Conservation (phyloP, 768 basidiomycete species). For the Asterophora lycoperdoides region DNA sequence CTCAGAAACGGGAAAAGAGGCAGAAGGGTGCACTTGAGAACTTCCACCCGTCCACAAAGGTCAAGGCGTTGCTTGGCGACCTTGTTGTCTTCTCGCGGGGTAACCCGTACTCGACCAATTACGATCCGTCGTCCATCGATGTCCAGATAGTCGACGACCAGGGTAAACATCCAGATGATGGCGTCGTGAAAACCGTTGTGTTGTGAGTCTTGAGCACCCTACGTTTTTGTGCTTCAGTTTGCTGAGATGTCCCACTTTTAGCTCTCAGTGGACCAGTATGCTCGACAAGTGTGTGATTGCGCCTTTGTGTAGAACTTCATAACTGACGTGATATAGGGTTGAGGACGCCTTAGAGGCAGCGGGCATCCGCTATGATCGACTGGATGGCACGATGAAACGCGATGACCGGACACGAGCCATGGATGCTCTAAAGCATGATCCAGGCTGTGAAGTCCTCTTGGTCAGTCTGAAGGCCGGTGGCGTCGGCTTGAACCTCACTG, state of each 20-base stretch:
- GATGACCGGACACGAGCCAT: slow-evolving; percentile 90
- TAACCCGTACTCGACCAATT: slow-evolving; percentile 87
- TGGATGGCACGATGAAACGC: slow-evolving; percentile 98
- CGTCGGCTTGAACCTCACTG: slow-evolving; percentile 93
- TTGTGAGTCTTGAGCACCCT: slow-evolving; percentile 60
- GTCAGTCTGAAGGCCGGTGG: slow-evolving; percentile 97
- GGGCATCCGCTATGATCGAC: slow-evolving; percentile 81
- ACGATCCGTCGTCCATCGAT: slow-evolving; percentile 69
- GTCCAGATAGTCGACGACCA: slow-evolving; percentile 74
- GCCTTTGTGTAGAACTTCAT: background rate
- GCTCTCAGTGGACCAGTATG: slow-evolving; percentile 95
- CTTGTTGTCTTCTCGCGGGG: slow-evolving; percentile 74
- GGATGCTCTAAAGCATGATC: slow-evolving; percentile 89
- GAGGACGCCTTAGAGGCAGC: slow-evolving; percentile 84
- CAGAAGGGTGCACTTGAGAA: slow-evolving; percentile 53
- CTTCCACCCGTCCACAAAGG: slow-evolving; percentile 82
- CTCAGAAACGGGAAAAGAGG: slow-evolving; percentile 61
- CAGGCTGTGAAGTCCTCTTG: slow-evolving; percentile 86
- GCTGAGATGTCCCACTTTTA: slow-evolving; percentile 28
- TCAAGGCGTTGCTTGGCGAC: slow-evolving; percentile 77
- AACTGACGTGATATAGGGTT: slow-evolving; percentile 44
- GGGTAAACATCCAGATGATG: slow-evolving; percentile 67
- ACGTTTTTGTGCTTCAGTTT: slow-evolving; percentile 8
- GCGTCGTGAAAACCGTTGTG: slow-evolving; percentile 84
- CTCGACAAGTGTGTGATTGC: slow-evolving; percentile 66